Base-by-base conservation (phyloP, 148 eudicot genomes). In the Drosera capensis region DNA sequence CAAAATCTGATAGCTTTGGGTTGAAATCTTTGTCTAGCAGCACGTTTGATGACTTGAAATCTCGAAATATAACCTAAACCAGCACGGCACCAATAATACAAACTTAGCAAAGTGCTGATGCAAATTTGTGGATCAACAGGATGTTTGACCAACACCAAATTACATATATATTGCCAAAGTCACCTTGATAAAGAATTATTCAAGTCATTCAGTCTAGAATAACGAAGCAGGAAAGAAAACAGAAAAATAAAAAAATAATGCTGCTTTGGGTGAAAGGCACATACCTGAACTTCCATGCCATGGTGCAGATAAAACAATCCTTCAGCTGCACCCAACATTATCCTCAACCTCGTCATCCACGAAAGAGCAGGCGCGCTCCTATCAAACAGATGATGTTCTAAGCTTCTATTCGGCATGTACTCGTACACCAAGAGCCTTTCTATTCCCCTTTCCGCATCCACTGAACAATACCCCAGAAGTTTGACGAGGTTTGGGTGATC, bases 351-450 rank as follows among this genome's bases (percentile, higher is more conserved):
- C 16, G 65, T 68, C 50, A 48, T 56, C 96, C 96, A 87, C 43
- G 86, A 71, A 42, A 87, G 71, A 25, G 64, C 31, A 25, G 74
- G 66, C 40, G 62, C 51, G 7, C 64, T 56, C 48, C 61, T 69
- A 48, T 59, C 73, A 28, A 87, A 82, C n/a, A 87, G 65, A 59
- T 87, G 96, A 39, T 79, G 68, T 54, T 82, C 96, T 49, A 87
- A 66, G 68, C 85, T 87, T 60, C 64, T 82, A 42, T 87, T 82
- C 2, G 59, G 68, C 94, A 87, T 82, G 69, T 71, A 87, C 28
- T 82, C 94, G 23, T 87, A 87, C 20, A 87, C 96, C 36, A 87
- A 65, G 14, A 87, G 74, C 51, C 94, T 65, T 46, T 82, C 94
- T 38, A 82, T 74, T 21, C 90, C 94, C 58, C 86, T 54, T 60